These are phyloP conservation scores for Didymella lethalis DNA, from an alignment of 2,329 filamentous ascomycete species.

Conservation along the genomic window DNA sequence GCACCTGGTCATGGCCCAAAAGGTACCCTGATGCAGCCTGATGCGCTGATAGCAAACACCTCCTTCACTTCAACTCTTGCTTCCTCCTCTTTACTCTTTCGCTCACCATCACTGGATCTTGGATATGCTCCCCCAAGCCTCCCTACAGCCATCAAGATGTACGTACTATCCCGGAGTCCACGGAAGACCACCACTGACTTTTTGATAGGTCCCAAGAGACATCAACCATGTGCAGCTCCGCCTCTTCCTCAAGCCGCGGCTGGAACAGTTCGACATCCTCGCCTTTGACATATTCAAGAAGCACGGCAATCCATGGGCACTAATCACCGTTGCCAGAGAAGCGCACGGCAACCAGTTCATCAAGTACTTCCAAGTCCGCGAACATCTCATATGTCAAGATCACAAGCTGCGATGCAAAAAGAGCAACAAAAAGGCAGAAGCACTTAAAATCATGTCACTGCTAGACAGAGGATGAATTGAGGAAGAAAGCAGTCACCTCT, in stretches of 20 bases:
- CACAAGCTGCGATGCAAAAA: constrained; percentile 24
- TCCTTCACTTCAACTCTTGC: neutral
- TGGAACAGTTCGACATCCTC: constrained; percentile 52
- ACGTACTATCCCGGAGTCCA: constrained; percentile 7
- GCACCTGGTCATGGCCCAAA: neutral
- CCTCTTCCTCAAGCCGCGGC: constrained; percentile 50
- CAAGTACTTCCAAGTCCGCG: constrained; percentile 37
- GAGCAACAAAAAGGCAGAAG: constrained; percentile 34
- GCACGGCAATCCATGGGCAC: constrained; percentile 45
- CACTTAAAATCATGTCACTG: constrained; percentile 34
- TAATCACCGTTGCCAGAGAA: constrained; percentile 56
- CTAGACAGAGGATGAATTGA: constrained; percentile 34
- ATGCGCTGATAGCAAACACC: constrained; percentile 12
- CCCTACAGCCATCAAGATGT: constrained; percentile 14
- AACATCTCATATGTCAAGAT: constrained; percentile 24
- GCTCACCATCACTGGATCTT: neutral
- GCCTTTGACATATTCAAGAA: constrained; percentile 57
- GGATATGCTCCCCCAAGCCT: neutral
- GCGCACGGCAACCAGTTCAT: constrained; percentile 57
- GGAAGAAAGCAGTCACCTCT: constrained; percentile 16
- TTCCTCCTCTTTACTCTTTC: neutral
- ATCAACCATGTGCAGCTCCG: constrained; percentile 54
- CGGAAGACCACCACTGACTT: neutral
- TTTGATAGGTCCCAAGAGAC: constrained; percentile 49
- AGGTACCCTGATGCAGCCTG: constrained; percentile 6